These are phyloP conservation scores for Phlegmacium glaucopus DNA, from an alignment of 768 basidiomycete species.

Conservation along the genomic window DNA sequence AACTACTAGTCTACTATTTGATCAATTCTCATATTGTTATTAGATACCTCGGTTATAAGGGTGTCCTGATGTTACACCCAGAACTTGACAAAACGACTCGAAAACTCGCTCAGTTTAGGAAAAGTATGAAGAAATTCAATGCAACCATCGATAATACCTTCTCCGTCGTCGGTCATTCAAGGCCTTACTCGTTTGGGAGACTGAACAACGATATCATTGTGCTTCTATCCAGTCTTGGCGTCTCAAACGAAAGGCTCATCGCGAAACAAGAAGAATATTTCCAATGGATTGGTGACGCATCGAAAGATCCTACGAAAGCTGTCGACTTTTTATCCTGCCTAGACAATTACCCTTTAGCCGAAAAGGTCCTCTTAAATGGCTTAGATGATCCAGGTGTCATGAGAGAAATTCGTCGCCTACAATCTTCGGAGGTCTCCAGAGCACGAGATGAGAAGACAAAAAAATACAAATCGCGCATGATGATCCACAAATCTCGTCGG, in stretches of 20 bases:
- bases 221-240: slow-evolving; percentile 60
- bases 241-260: slow-evolving; percentile 50
- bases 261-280: slow-evolving; percentile 58
- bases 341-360: slow-evolving; percentile 45
- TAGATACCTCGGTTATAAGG: slow-evolving; percentile 71
- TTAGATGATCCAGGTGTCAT: slow-evolving; percentile 41
- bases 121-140: slow-evolving; percentile 69
- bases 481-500: slow-evolving; percentile 58
- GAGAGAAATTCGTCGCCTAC: slow-evolving; percentile 38
- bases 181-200: slow-evolving; percentile 62
- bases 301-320: slow-evolving; percentile 43
- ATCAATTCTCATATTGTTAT: neutral
- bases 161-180: slow-evolving; percentile 63
- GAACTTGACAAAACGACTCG: slow-evolving; percentile 45
- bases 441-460: slow-evolving; percentile 47
- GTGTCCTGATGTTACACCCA: slow-evolving; percentile 65
- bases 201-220: slow-evolving; percentile 71
- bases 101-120: slow-evolving; percentile 50
- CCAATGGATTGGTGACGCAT: slow-evolving; percentile 51
- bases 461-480: slow-evolving; percentile 53
- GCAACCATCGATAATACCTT: slow-evolving; percentile 56
- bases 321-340: slow-evolving; percentile 55
- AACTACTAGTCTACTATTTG: too few relatives aligned
- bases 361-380: slow-evolving; percentile 52
- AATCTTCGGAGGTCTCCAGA: slow-evolving; percentile 47